Evolutionary conservation across 164 flowering plant genomes (phyloP), one percentile per base, ranked within the genome.

Genomic region (Akebia trifoliata): DNA sequence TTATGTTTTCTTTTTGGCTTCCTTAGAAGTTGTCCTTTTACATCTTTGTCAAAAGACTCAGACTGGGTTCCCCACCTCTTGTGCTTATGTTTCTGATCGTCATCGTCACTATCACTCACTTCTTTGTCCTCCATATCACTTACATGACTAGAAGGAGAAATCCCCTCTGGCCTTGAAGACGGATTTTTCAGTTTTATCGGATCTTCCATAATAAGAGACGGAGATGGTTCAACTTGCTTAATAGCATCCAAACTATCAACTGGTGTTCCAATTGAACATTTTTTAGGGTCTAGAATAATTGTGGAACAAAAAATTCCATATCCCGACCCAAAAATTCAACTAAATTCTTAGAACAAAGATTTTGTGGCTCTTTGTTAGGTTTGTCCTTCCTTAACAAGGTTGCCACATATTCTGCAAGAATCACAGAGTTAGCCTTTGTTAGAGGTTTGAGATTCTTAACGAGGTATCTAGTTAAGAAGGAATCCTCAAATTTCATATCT

Each of bases 71-170:
- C 97, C 62, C 81, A 62, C 62, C 88, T 80, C 14, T 94, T 90
- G 71, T 89, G 98, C 78, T 92, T 92, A 69, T 87, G 98, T 64
- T 90, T 93, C 64, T 90, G 91, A 62, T 90, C 95, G 71, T 85
- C 95, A 66, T 93, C 98, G 54, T 90, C 95, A 51, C 86, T 94
- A 63, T 86, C 94, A 65, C 82, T 90, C 57, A 87, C 52, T 63
- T 87, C 97, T 67, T 84, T 84, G 58, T 92, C 93, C 57, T 88
- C 95, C 26, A 80, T 73, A 71, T 93, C 92, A 76, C 82, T 81
- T n/a, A 18, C 59, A 63, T 61, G 66, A 67, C 74, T 83, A 62
- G 84, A 59, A 57, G 87, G 70, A 62, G 89, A 79, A 72, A 78
- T 68, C 21, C 57, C 75, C 34, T 61, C 78, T 18, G 62, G 68